phyloP scores from a whole-genome alignment of 345 rosid species.

The Citrus unshiu region DNA sequence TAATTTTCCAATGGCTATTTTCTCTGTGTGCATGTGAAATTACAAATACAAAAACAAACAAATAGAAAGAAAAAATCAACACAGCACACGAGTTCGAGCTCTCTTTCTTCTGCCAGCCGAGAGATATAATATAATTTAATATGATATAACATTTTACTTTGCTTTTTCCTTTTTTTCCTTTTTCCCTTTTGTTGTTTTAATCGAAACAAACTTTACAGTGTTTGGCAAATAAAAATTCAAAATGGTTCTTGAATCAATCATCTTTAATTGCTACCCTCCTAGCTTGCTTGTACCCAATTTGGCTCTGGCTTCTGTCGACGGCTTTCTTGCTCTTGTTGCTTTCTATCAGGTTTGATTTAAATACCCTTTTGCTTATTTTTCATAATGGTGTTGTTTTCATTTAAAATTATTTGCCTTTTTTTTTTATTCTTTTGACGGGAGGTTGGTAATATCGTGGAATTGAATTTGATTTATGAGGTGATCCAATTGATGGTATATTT shows the following conservation, averaged over 20 bases:
- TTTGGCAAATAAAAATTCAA: background rate
- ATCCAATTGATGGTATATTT: background rate
- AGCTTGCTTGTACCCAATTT: slow-evolving; percentile 26
- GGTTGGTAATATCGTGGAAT: background rate
- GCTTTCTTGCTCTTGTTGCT: slow-evolving; percentile 32
- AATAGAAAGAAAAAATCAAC: background rate
- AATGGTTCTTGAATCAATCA: slow-evolving; percentile 9
- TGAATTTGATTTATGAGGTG: background rate
- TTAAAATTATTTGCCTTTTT: background rate
- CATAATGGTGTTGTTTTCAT: background rate
- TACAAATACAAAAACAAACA: background rate
- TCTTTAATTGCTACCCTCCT: slow-evolving; percentile 20
- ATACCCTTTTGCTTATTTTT: background rate
- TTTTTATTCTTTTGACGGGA: background rate
- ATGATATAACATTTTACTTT: too few relatives aligned
- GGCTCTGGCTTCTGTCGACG: slow-evolving; percentile 30
- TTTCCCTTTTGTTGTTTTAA: background rate
- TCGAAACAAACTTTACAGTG: background rate
- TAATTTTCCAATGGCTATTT: background rate
- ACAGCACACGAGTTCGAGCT: background rate
- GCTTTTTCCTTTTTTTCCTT: too few relatives aligned
- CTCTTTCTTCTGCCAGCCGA: background rate
- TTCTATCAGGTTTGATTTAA: slow-evolving; percentile 34
- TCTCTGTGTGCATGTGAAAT: background rate
- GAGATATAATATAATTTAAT: background rate